These are phyloP conservation scores for Trichoderma gamsii DNA, from an alignment of 495 filamentous ascomycete species.

Conservation along the genomic window DNA sequence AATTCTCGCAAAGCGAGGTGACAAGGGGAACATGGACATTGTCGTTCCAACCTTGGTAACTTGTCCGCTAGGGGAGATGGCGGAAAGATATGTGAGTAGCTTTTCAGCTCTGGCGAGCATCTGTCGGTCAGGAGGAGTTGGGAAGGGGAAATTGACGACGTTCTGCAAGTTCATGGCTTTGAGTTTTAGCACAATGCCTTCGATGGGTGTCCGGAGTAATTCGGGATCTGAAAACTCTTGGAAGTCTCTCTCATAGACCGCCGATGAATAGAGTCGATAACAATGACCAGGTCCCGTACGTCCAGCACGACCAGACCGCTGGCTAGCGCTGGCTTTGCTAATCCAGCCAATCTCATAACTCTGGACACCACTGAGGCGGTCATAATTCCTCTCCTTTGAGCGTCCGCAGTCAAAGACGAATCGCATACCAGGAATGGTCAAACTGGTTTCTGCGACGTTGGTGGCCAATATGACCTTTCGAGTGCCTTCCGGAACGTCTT, in stretches of 20 bases:
- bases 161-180: slow-evolving; percentile 92
- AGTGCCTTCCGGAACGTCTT: slow-evolving; percentile 73
- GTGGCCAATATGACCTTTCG: slow-evolving; percentile 89
- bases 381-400: slow-evolving; percentile 84
- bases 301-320: slow-evolving; percentile 90
- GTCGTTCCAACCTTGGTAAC: slow-evolving; percentile 70
- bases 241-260: slow-evolving; percentile 90
- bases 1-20: slow-evolving; percentile 86
- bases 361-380: slow-evolving; percentile 80
- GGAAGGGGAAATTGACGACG: slow-evolving; percentile 95
- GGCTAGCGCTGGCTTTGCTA: slow-evolving; percentile 91
- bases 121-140: slow-evolving; percentile 77
- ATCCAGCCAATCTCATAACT: slow-evolving; percentile 95
- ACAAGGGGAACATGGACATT: slow-evolving; percentile 82
- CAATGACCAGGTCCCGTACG: slow-evolving; percentile 95
- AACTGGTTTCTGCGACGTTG: slow-evolving; percentile 93
- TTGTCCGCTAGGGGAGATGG: slow-evolving; percentile 59
- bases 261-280: slow-evolving; percentile 88
- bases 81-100: slow-evolving; percentile 67
- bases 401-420: slow-evolving; percentile 94
- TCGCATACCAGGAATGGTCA: slow-evolving; percentile 91
- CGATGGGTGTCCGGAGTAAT: slow-evolving; percentile 85
- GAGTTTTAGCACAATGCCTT: slow-evolving; percentile 86
- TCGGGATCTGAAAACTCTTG: slow-evolving; percentile 80
- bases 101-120: slow-evolving; percentile 82